Evolutionary conservation across 805 yeast genomes (phyloP), one percentile per base, ranked within the genome.

Genomic region (Vanderwaltozyma polyspora): DNA sequence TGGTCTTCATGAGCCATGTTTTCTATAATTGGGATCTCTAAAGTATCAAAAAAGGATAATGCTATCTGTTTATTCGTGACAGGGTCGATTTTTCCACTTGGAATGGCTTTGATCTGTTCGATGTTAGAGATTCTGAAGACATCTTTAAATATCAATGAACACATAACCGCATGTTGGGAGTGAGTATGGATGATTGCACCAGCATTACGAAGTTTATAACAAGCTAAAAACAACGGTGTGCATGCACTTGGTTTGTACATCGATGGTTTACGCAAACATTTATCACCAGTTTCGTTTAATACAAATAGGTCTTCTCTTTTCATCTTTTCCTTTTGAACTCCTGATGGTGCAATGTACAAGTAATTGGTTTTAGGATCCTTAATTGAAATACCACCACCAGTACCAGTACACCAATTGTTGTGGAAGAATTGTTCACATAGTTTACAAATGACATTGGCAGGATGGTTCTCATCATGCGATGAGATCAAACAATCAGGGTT

Each of bases 101-200:
- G 96, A 29, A 86, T 64, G 0, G 96, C 97, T 56, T 89, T 87
- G 60, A 89, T 83, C 60, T 87, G 94, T 62, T 87, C 97, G 42
- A 87, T 76, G 46, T 81, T 75, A 32, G 81, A 66, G 40, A 89
- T 86, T 32, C 66, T 67, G 57, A 87, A 86, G 51, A 74, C 87
- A 37, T 74, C 65, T 33, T 72, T 76, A 56, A 68, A 83, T 11
- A 87, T 54, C 44, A 83, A 55, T 0, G 94, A 74, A 19, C 75
- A 74, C 74, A 87, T 66, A 1, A 87, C 95, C 0, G 96, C 94
- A 37, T 73, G 73, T 49, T 79, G 89, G 0, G 95, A 86, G 55
- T 87, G 97, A 0, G 96, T 87, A 57, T 87, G 97, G 39, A 87
- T 86, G 55, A 94, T 83, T 3, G 95, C 95, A 7, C 93, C 94